Conservation (phyloP, 2,329 filamentous ascomycete genomes). For the Pseudogymnoascus sp. region DNA sequence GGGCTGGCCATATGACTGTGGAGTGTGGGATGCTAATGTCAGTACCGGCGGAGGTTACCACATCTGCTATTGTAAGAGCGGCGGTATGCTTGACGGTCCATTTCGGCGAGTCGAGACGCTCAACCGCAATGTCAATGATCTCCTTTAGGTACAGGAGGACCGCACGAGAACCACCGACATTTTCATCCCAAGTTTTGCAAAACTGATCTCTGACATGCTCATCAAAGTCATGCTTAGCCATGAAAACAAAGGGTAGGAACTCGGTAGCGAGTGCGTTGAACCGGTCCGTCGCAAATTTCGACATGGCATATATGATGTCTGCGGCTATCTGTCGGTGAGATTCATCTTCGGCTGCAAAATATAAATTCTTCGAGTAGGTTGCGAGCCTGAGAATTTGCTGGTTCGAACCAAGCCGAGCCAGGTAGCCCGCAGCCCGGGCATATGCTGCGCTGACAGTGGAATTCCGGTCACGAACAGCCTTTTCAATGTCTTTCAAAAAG, state of each 20-base stretch:
- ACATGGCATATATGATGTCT: constrained; percentile 74
- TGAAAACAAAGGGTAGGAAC: constrained; percentile 78
- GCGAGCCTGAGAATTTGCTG: constrained; percentile 45
- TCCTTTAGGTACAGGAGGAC: constrained; percentile 79
- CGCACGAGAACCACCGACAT: constrained; percentile 75
- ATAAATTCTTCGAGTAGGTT: constrained; percentile 55
- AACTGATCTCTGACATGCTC: constrained; percentile 74
- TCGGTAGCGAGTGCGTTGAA: constrained; percentile 69
- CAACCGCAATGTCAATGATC: constrained; percentile 61
- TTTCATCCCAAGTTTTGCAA: constrained; percentile 78
- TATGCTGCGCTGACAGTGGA: constrained; percentile 89
- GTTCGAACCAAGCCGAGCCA: constrained; percentile 54
- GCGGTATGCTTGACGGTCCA: constrained; percentile 90
- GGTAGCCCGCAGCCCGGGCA: constrained; percentile 76
- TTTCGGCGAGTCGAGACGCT: constrained; percentile 67
- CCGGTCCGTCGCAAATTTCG: constrained; percentile 80
- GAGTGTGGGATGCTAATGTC: constrained; percentile 54
- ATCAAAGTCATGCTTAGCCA: constrained; percentile 79
- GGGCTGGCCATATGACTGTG: constrained; percentile 66
- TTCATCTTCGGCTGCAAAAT: constrained; percentile 76
- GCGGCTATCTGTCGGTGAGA: constrained; percentile 65
- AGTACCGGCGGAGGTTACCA: constrained; percentile 58
- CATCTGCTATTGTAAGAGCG: constrained; percentile 70
- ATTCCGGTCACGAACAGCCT: constrained; percentile 81
- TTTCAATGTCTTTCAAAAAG: constrained; percentile 71